Evolutionary conservation across 257 asterid genomes (phyloP).

Genomic region (Solanum clarkiae): DNA sequence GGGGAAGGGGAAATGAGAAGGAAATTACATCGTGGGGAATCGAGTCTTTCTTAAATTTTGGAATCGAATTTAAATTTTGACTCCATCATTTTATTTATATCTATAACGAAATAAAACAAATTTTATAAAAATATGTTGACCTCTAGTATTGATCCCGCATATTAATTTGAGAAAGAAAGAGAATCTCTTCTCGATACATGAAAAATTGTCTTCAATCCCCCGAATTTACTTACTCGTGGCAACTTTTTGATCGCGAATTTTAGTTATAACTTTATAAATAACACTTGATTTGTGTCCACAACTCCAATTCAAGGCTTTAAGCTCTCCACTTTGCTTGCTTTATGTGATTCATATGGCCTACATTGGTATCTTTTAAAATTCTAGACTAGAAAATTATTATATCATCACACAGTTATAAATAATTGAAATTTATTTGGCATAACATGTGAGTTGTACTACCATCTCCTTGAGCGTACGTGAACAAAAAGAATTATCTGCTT

Average conservation of each 20-base stretch:
- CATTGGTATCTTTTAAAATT: neutral
- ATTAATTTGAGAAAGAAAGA: no score
- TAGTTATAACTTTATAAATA: neutral
- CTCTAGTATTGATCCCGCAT: no score
- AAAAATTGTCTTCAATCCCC: no score
- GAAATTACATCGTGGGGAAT: no score
- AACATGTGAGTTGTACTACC: neutral
- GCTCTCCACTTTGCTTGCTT: neutral
- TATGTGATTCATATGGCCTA: neutral
- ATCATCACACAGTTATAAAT: neutral
- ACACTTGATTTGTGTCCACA: neutral
- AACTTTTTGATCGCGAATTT: no score
- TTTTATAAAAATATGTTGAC: neutral
- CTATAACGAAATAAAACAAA: neutral
- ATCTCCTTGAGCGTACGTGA: no score
- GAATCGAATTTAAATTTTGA: neutral
- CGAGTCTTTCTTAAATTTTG: neutral
- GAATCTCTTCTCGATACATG: no score
- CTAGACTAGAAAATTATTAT: neutral
- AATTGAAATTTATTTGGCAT: neutral
- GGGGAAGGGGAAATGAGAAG: no score
- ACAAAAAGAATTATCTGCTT: no score
- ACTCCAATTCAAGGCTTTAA: neutral
- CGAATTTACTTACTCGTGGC: no score
- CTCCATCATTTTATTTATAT: neutral